Base-by-base conservation (phyloP, 768 basidiomycete species). In the Boletus subparvulus region DNA sequence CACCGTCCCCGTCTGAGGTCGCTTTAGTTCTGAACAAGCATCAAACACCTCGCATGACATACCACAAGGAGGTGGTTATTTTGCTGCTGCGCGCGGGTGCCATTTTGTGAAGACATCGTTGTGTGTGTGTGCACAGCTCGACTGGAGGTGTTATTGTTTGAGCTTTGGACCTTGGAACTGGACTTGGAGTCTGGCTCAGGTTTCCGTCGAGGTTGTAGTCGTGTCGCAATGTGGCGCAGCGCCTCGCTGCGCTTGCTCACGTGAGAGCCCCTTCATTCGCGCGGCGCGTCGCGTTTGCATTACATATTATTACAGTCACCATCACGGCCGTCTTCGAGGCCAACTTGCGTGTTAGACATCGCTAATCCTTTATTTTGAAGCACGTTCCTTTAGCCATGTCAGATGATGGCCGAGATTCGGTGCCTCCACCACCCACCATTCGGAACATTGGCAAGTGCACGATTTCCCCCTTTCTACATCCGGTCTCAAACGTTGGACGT, bases 1-100 rank as follows among this genome's bases (percentile, higher is more conserved):
- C 9, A 94, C 90, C 9, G 91, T 90, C 44, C 82, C 87, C 37
- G 74, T 80, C 91, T 92, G 65, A 51, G 40, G 26, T 10, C 30
- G 26, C 47, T 56, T 64, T 19, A 62, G 58, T 37, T 32, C 6
- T 36, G 30, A n/a, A 59, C 33, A 30, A 24, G 17, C 7, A 49
- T 37, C 52, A 55, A 39, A 32, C 19, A 37, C 13, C 43, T 33
- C 6, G 45, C 35, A 55, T 35, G 44, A 64, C 73, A 55, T 64
- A 73, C 71, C 40, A 74, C 72, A 11, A 69, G 68, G 47, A 74
- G 60, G 42, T 52, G 70, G 30, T 57, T 70, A 21, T 61, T 64
- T 52, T 74, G 71, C 54, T 73, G 70, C 43, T 73, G 72, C 32
- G 55, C 52, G 17, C 67, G 69, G 36, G 68, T 41, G 39, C 62